Evolutionary conservation across 441 rosid species (phyloP).

Genomic region (Theobroma grandiflorum): DNA sequence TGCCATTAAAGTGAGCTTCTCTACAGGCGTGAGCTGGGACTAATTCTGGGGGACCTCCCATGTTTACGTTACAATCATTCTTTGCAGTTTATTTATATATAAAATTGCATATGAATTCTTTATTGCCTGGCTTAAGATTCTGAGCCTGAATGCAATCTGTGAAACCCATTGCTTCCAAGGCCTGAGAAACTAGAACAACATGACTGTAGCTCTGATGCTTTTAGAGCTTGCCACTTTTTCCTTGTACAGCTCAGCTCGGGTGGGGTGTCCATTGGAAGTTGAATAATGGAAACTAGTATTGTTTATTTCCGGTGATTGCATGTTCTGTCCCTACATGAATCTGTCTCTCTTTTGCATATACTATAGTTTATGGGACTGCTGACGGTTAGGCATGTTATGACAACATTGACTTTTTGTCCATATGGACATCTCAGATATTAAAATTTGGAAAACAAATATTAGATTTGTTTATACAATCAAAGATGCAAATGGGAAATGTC

Average conservation of each 20-base stretch:
- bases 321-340: no score
- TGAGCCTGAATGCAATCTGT: not conserved
- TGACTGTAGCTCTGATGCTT: not conserved
- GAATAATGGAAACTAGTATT: not conserved
- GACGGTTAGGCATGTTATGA: no score
- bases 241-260: not conserved
- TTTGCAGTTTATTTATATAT: not conserved
- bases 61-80: constrained; percentile 4
- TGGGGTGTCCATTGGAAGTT: not conserved
- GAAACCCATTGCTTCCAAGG: not conserved
- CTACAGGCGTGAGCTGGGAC: not conserved
- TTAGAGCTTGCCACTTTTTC: not conserved
- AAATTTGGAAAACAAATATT: no score
- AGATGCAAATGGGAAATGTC: no score
- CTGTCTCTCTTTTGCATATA: no score
- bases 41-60: not conserved
- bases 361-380: no score
- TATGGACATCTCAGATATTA: no score
- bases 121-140: not conserved
- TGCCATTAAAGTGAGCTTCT: not conserved
- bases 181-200: not conserved
- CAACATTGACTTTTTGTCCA: no score
- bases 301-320: not conserved
- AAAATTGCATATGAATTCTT: not conserved
- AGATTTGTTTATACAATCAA: no score